These are phyloP conservation scores for Mortierella sp. DNA, from an alignment of 371 early-diverging fungal genomes.

Conservation along the genomic window DNA sequence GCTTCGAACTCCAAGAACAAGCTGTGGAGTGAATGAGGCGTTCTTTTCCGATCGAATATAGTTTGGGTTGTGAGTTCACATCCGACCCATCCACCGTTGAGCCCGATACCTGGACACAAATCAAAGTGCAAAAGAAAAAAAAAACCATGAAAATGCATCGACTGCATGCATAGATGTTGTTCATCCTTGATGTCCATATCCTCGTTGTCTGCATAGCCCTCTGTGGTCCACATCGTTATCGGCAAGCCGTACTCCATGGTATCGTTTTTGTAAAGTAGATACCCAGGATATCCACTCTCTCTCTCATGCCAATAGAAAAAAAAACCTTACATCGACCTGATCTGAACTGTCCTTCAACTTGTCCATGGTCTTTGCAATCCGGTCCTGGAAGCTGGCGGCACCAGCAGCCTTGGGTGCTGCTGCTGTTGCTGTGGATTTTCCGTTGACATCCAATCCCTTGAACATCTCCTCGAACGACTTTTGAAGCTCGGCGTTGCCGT, in stretches of 20 bases:
- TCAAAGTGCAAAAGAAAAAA: constrained; percentile 9
- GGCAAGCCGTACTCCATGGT: neutral
- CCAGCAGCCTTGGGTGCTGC: constrained; percentile 20
- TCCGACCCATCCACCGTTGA: constrained; percentile 36
- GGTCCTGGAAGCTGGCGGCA: constrained; percentile 76
- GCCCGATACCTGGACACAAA: constrained; percentile 18
- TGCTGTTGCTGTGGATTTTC: constrained; percentile 33
- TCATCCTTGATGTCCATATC: constrained; percentile 9
- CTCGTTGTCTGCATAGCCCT: neutral
- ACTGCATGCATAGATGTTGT: constrained; percentile 9
- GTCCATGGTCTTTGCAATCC: constrained; percentile 86
- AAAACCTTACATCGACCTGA: constrained; percentile 81
- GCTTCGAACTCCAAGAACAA: neutral
- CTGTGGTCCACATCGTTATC: neutral
- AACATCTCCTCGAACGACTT: constrained; percentile 76
- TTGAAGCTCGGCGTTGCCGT: constrained; percentile 67
- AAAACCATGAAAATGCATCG: neutral
- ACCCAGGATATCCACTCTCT: neutral
- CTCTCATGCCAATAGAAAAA: neutral
- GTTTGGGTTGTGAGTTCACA: constrained; percentile 7
- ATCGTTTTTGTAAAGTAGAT: neutral
- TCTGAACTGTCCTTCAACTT: constrained; percentile 88
- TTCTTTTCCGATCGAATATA: neutral
- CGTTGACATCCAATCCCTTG: constrained; percentile 63
- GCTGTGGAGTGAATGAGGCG: neutral